Evolutionary conservation across 2,329 filamentous ascomycete genomes (phyloP).

Genomic region (Fusarium sp.): DNA sequence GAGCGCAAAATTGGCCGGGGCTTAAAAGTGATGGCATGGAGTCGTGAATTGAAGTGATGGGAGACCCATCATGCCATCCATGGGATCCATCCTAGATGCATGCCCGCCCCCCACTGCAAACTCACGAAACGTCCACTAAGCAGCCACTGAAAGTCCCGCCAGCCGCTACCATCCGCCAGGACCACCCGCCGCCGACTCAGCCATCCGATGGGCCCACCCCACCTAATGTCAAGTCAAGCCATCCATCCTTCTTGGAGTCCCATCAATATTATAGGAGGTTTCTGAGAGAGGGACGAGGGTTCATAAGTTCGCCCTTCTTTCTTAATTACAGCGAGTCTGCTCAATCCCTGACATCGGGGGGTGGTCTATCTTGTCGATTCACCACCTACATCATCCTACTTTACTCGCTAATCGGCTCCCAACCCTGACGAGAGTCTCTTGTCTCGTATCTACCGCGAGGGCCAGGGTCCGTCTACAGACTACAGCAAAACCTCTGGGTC

Average conservation of each 20-base stretch:
- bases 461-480: conserved; percentile 38
- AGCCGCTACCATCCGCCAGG: conserved; percentile 29
- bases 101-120: conserved; percentile 7
- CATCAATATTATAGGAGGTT: conserved; percentile 38
- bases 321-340: conserved; percentile 13
- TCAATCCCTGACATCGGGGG: conserved; percentile 6
- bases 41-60: neutral
- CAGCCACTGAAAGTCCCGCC: conserved; percentile 10
- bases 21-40: conserved; percentile 8
- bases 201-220: conserved; percentile 34
- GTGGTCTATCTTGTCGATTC: conserved; percentile 14
- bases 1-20: conserved; percentile 26
- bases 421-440: conserved; percentile 21
- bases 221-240: conserved; percentile 24
- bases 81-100: neutral
- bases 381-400: conserved; percentile 30
- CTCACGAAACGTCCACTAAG: conserved; percentile 21
- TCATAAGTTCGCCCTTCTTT: conserved; percentile 12
- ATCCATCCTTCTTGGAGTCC: conserved; percentile 26
- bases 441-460: conserved; percentile 17
- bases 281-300: conserved; percentile 31
- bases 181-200: conserved; percentile 29
- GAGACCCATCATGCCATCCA: neutral
- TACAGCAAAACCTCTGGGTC: conserved; percentile 28
- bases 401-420: conserved; percentile 18